Conservation (phyloP, 2,329 filamentous ascomycete genomes). For the Purpureocillium takamizusanense region DNA sequence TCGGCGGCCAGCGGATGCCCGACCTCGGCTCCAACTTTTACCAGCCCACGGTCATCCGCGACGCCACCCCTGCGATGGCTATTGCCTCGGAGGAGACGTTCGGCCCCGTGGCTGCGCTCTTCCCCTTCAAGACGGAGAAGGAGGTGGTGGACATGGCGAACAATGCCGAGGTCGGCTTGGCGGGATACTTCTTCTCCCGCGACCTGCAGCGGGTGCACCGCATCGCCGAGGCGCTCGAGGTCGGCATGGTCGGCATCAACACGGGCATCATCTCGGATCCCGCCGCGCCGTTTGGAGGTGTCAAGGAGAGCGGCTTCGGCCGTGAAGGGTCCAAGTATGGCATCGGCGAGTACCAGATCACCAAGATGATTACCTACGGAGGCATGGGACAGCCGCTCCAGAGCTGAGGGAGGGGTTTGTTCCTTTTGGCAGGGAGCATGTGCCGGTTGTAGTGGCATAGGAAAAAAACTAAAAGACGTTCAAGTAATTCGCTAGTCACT, state of each 20-base stretch:
- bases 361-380: constrained; percentile 54
- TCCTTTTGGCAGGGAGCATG: no score
- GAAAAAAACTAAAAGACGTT: no score
- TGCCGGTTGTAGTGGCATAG: no score
- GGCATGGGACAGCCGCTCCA: constrained; percentile 49
- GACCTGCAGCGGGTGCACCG: constrained; percentile 51
- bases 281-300: constrained; percentile 62
- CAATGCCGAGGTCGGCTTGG: constrained; percentile 72
- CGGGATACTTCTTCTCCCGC: constrained; percentile 83
- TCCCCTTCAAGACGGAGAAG: constrained; percentile 79
- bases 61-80: constrained; percentile 78
- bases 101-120: constrained; percentile 83
- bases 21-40: constrained; percentile 81
- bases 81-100: constrained; percentile 89
- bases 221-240: constrained; percentile 63
- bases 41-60: constrained; percentile 79
- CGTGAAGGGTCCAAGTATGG: constrained; percentile 71
- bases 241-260: constrained; percentile 83
- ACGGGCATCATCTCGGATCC: constrained; percentile 58
- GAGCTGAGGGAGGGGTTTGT: no score
- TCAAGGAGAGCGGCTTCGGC: constrained; percentile 76
- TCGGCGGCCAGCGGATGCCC: constrained; percentile 65
- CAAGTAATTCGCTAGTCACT: no score
- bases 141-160: constrained; percentile 85
- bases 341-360: constrained; percentile 65